Conservation (phyloP, 1,284 basidiomycete species). For the Exsudoporus floridanus region DNA sequence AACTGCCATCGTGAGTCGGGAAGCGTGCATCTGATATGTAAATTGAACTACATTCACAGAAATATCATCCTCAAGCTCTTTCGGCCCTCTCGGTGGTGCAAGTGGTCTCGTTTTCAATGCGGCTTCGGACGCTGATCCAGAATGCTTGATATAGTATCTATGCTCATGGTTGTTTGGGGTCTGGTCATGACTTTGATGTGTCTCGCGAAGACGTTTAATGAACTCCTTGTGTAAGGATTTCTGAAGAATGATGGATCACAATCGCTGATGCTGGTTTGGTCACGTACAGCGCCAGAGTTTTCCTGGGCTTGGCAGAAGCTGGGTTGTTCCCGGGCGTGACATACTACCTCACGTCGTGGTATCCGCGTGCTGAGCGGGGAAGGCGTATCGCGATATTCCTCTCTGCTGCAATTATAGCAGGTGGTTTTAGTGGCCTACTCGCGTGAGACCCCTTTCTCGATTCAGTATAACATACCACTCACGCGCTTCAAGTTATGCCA, state of each 20-base stretch:
- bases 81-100: constrained; percentile 48
- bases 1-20: constrained; percentile 46
- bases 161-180: constrained; percentile 50
- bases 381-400: constrained; percentile 15
- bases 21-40: not conserved
- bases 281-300: constrained; percentile 42
- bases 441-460: constrained; percentile 12
- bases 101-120: not conserved
- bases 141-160: constrained; percentile 37
- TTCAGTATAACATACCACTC: not conserved
- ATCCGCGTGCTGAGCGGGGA: constrained; percentile 17
- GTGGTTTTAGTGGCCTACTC: constrained; percentile 18
- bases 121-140: not conserved
- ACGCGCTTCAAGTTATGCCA: constrained; percentile 10
- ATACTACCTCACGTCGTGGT: constrained; percentile 21
- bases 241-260: not conserved
- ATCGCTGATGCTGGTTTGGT: constrained; percentile 1
- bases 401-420: constrained; percentile 15
- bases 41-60: constrained; percentile 22
- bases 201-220: constrained; percentile 34
- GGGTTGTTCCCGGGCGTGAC: constrained; percentile 19
- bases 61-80: constrained; percentile 47
- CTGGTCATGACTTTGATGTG: constrained; percentile 42
- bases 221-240: constrained; percentile 30
- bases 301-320: constrained; percentile 20